Evolutionary conservation across 371 early-diverging fungal genomes (phyloP), one percentile per base, ranked within the genome.

Genomic region (Mortierella sp.): DNA sequence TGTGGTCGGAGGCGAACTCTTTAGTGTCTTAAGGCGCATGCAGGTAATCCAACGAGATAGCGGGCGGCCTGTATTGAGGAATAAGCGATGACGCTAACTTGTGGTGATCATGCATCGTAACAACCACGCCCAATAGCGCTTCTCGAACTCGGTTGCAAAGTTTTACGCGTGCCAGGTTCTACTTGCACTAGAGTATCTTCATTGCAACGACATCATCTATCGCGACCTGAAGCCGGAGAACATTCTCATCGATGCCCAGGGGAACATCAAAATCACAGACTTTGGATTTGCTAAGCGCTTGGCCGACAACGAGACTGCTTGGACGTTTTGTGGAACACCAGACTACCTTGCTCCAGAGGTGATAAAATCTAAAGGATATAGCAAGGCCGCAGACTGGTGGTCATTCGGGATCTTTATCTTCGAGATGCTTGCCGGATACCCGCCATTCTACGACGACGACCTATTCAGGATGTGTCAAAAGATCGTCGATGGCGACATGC

Each of bases 281-380:
- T 98, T 99, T 87, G 99, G 99, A 2, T 99, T 99, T 86, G 98
- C 99, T 49, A 99, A 99, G 71, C 83, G 91, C 62, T 91, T 98
- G 9, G 90, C 93, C 0, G 90, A 93, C 64, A 84, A 80, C 57
- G 90, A 89, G 79, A 86, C 87, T 23, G 93, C 93, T 19, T 91
- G 92, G 91, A 93, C 93, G 5, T 86, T 95, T 54, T 95, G 95
- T 79, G 96, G 95, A 23, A 97, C 97, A 10, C 97, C 96, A 6
- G 96, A 96, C 62, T 97, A 97, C 74, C 88, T 97, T 47, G 94
- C 97, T 0, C 97, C 97, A 8, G 96, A 97, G 78, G 94, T 96
- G 62, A 94, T 98, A 78, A 89, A 89, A 74, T 90, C 93, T 30
- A 89, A 92, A 67, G 96, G 93, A 6, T 97, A 98, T 80, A 93